Evolutionary conservation across 192 early-diverging fungal species (phyloP).

Genomic region (Gryganskiella cystojenkinii): DNA sequence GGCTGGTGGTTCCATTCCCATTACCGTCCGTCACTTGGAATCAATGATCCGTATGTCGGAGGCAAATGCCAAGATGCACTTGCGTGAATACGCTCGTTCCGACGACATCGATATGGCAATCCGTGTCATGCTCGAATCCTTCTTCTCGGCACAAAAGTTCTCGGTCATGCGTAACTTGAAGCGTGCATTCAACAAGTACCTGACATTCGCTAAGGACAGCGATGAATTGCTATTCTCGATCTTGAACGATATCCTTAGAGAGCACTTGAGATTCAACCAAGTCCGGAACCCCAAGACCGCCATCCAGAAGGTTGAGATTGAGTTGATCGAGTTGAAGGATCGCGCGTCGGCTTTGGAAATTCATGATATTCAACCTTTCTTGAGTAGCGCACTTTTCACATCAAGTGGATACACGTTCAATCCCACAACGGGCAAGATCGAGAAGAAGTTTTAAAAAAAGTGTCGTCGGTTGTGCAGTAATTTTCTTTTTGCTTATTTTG

Average conservation of each 20-base stretch:
- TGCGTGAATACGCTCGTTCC: conserved; percentile 88
- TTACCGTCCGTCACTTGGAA: conserved; percentile 90
- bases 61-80: conserved; percentile 95
- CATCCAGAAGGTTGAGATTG: conserved; percentile 68
- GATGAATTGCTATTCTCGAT: conserved; percentile 84
- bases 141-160: conserved; percentile 94
- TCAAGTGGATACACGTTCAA: conserved; percentile 56
- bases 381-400: conserved; percentile 64
- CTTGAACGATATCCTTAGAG: conserved; percentile 78
- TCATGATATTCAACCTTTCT: conserved; percentile 71
- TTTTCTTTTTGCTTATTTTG: not conserved
- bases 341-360: conserved; percentile 70
- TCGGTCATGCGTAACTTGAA: conserved; percentile 88
- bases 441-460: conserved; percentile 51
- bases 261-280: conserved; percentile 80
- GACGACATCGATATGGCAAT: conserved; percentile 96
- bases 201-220: conserved; percentile 79
- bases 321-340: conserved; percentile 71
- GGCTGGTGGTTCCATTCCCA: conserved; percentile 80
- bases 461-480: not conserved
- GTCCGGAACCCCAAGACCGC: conserved; percentile 65
- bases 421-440: conserved; percentile 47
- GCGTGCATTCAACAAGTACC: conserved; percentile 84
- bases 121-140: conserved; percentile 86
- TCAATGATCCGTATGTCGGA: conserved; percentile 88